phyloP scores from a whole-genome alignment of 192 early-diverging fungal genomes.

The Rhizophagus prolifer region DNA sequence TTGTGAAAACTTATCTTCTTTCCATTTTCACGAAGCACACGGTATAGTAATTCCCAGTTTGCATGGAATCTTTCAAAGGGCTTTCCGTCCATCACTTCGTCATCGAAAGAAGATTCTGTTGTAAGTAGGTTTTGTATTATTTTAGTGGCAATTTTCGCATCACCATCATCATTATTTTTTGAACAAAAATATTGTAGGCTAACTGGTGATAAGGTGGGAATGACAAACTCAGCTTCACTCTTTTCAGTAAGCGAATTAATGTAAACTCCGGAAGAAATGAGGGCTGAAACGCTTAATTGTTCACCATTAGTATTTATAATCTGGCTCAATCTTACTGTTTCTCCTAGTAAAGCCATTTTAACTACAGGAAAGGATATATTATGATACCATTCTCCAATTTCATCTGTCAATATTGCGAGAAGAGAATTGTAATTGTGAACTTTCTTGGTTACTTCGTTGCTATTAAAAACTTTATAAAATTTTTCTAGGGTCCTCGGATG shows the following conservation, averaged over 20 bases:
- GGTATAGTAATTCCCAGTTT: too few relatives aligned
- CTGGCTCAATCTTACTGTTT: background rate
- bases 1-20: too few relatives aligned
- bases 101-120: background rate
- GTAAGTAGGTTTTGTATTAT: background rate
- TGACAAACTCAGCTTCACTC: background rate
- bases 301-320: background rate
- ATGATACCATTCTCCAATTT: background rate
- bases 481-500: conserved; percentile 9
- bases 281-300: background rate
- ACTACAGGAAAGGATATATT: background rate
- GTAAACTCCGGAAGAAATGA: conserved; percentile 7
- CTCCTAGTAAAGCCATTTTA: background rate
- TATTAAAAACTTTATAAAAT: background rate
- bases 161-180: background rate
- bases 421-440: conserved; percentile 1
- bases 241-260: conserved; percentile 22
- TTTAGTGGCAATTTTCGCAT: background rate
- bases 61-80: too few relatives aligned
- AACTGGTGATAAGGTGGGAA: conserved; percentile 4
- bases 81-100: too few relatives aligned
- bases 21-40: too few relatives aligned
- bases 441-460: too few relatives aligned
- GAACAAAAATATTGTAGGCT: conserved; percentile 11
- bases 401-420: background rate